A percentile compares a stretch with the other conserved stretches of the same genome.
phyloP scores from a whole-genome alignment of 176 grass and related monocot genomes.

The Avena sativa region DNA sequence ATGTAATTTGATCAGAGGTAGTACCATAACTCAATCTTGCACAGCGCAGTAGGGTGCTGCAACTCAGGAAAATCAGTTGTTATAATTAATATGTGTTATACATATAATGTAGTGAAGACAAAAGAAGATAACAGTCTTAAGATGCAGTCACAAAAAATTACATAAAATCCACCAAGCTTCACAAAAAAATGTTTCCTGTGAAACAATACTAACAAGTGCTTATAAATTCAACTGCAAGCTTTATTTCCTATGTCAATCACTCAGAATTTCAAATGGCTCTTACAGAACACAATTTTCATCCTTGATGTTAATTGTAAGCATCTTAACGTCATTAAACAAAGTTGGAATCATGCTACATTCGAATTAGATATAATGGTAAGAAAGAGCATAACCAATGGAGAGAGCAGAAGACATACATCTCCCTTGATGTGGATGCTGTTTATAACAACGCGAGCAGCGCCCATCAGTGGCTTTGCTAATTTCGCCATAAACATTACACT shows the following conservation, averaged over 20 bases:
- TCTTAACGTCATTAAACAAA: constrained; percentile 14
- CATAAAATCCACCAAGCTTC: not conserved
- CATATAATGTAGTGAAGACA: not conserved
- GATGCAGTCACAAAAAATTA: not conserved
- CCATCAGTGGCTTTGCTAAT: constrained; percentile 74
- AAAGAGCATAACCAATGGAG: constrained; percentile 39
- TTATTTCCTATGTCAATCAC: constrained; percentile 26
- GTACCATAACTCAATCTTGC: constrained; percentile 25
- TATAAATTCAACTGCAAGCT: not conserved
- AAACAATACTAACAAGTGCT: constrained; percentile 11
- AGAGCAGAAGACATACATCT: constrained; percentile 69
- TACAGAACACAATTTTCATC: not conserved
- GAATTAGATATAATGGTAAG: constrained; percentile 18
- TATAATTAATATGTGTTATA: not conserved
- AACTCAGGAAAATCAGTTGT: constrained; percentile 4
- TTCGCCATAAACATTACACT: constrained; percentile 90
- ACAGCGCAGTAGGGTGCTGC: not conserved
- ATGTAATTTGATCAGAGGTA: constrained; percentile 35
- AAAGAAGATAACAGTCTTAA: not conserved
- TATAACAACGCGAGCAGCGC: constrained; percentile 84
- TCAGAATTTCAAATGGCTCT: constrained; percentile 8
- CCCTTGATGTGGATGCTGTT: constrained; percentile 95
- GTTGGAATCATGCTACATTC: not conserved
- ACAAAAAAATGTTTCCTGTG: not conserved
- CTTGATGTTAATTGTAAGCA: not conserved